Conservation (phyloP, 169 alveolate species). For the Miamiensis avidus region DNA sequence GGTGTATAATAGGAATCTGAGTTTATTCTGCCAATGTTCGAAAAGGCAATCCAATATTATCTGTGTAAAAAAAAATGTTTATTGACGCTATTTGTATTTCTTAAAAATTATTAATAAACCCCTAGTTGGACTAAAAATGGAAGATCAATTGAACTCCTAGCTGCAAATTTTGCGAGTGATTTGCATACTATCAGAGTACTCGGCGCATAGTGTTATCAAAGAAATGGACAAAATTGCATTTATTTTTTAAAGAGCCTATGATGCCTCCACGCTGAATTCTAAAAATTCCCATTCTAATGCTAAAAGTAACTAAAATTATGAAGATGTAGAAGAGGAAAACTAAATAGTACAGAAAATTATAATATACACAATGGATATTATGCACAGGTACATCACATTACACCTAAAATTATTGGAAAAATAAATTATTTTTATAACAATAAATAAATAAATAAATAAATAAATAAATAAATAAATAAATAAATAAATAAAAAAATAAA, state of each 20-base stretch:
- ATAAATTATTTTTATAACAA: too few relatives aligned
- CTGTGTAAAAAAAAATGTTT: too few relatives aligned
- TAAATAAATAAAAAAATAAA: too few relatives aligned
- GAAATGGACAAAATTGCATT: not conserved
- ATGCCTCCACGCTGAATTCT: not conserved
- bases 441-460: too few relatives aligned
- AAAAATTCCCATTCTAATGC: not conserved
- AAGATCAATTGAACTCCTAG: not conserved
- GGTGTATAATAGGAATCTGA: too few relatives aligned
- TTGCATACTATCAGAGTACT: too few relatives aligned
- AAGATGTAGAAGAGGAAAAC: not conserved
- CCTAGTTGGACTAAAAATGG: not conserved
- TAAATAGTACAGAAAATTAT: not conserved
- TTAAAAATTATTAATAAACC: too few relatives aligned
- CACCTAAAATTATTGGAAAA: too few relatives aligned
- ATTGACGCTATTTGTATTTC: too few relatives aligned
- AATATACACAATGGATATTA: not conserved
- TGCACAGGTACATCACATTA: not conserved
- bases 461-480: too few relatives aligned
- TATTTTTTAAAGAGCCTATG: not conserved
- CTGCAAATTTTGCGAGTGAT: not conserved
- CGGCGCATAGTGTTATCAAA: not conserved
- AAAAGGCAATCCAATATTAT: too few relatives aligned
- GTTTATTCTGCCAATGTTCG: too few relatives aligned
- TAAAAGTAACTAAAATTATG: not conserved